Evolutionary conservation across 225 moss, liverwort and hornwort species (phyloP).

Genomic region (Sphagnum contortum): DNA sequence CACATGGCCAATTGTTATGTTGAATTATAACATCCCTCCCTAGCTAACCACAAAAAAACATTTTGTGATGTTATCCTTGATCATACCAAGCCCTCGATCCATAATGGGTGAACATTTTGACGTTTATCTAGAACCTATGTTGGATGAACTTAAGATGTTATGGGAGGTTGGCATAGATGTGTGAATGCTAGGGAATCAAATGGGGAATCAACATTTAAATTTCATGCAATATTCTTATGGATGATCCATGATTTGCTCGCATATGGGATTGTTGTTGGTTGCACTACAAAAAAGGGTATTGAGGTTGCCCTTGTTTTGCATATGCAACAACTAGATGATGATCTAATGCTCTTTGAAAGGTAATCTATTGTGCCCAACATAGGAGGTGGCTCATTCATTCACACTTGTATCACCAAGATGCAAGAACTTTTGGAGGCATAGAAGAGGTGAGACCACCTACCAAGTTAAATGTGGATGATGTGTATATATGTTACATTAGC

Average conservation of each 20-base stretch:
- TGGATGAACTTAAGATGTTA: background rate
- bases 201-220: background rate
- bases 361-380: too few relatives aligned
- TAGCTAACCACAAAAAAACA: conserved; percentile 5
- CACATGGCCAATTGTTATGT: conserved; percentile 1
- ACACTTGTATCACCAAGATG: too few relatives aligned
- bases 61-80: conserved; percentile 5
- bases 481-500: too few relatives aligned
- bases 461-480: too few relatives aligned
- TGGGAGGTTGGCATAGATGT: background rate
- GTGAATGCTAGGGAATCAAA: background rate
- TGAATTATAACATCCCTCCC: conserved; percentile 13
- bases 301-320: too few relatives aligned
- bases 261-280: background rate
- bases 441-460: too few relatives aligned
- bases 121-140: background rate
- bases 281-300: background rate
- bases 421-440: too few relatives aligned
- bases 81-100: background rate
- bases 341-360: too few relatives aligned
- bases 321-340: too few relatives aligned
- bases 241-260: background rate
- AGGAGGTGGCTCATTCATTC: too few relatives aligned
- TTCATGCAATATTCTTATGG: background rate
- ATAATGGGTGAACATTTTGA: background rate